Evolutionary conservation across 495 filamentous ascomycete species (phyloP).

Genomic region (Podospora pseudocomata): DNA sequence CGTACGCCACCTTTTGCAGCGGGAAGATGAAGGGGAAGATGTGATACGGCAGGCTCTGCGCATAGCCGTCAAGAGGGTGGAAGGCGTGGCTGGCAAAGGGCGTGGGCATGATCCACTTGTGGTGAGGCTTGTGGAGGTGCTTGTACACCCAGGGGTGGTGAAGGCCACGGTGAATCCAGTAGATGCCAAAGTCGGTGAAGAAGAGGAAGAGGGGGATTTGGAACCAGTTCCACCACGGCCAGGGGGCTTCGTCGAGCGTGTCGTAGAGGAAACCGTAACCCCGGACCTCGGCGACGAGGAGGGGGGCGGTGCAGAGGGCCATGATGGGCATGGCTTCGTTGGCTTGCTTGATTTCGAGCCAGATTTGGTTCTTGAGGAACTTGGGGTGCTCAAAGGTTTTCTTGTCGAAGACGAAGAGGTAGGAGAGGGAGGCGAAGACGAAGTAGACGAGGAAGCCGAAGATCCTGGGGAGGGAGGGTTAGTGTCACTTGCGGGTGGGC

Average conservation of each 20-base stretch:
- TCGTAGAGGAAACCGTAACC: conserved; percentile 90
- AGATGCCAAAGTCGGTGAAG: conserved; percentile 93
- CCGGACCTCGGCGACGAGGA: conserved; percentile 78
- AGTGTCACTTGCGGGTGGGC: neutral
- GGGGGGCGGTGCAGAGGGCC: conserved; percentile 76
- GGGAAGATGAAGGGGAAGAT: conserved; percentile 92
- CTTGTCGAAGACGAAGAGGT: conserved; percentile 92
- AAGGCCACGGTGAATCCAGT: conserved; percentile 88
- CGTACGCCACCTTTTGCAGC: conserved; percentile 84
- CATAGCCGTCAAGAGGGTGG: conserved; percentile 90
- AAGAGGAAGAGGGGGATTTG: conserved; percentile 90
- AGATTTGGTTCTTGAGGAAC: conserved; percentile 91
- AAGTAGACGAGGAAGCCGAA: conserved; percentile 68
- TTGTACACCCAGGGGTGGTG: conserved; percentile 85
- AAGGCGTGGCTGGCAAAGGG: conserved; percentile 91
- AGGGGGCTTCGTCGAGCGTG: conserved; percentile 64
- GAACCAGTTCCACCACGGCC: conserved; percentile 69
- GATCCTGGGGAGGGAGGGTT: conserved; percentile 19
- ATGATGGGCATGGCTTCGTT: conserved; percentile 73
- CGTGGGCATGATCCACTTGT: conserved; percentile 99
- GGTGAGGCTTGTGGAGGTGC: conserved; percentile 89
- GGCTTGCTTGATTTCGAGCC: conserved; percentile 80
- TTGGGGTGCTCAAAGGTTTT: conserved; percentile 84
- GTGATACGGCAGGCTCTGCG: conserved; percentile 92
- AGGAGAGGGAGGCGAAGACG: conserved; percentile 75